Conservation (phyloP, 2,329 filamentous ascomycete species). For the Botryotinia convoluta region DNA sequence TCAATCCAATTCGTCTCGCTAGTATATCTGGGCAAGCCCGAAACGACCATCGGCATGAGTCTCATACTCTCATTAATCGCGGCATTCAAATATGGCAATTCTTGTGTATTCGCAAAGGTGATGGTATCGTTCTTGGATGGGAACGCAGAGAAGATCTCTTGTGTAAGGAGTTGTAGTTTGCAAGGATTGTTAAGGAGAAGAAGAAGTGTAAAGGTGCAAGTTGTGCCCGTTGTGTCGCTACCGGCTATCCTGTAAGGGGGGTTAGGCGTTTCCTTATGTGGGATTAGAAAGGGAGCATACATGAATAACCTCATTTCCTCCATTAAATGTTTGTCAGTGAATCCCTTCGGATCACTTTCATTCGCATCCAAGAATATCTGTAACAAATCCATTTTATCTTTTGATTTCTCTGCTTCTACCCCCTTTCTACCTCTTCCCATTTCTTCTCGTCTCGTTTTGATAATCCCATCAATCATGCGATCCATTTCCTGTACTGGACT, state of each 20-base stretch:
- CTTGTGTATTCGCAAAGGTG: constrained; percentile 26
- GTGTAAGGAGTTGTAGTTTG: background rate
- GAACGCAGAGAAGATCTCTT: constrained; percentile 39
- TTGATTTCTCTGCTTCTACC: background rate
- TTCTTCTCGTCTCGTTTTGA: background rate
- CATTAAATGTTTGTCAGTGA: background rate
- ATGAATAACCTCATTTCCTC: constrained; percentile 30
- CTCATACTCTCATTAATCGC: constrained; percentile 30
- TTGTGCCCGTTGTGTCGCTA: constrained; percentile 4
- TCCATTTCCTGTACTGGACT: background rate
- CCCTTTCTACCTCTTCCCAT: background rate
- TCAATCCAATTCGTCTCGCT: constrained; percentile 22
- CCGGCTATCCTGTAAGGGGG: background rate
- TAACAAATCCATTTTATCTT: background rate
- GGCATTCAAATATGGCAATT: constrained; percentile 28
- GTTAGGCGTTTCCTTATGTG: background rate
- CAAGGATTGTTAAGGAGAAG: constrained; percentile 11
- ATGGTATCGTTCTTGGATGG: constrained; percentile 22
- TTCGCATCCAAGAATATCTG: background rate
- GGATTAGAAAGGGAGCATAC: background rate
- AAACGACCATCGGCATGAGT: constrained; percentile 23
- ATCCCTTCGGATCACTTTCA: background rate
- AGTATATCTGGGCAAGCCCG: constrained; percentile 24
- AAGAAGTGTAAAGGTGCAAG: background rate
- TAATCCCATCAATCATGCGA: background rate